Percentiles rank a stretch among this genome's conserved stretches.
Conservation (phyloP, 805 yeast species). For the Teunomyces gatunensis region DNA sequence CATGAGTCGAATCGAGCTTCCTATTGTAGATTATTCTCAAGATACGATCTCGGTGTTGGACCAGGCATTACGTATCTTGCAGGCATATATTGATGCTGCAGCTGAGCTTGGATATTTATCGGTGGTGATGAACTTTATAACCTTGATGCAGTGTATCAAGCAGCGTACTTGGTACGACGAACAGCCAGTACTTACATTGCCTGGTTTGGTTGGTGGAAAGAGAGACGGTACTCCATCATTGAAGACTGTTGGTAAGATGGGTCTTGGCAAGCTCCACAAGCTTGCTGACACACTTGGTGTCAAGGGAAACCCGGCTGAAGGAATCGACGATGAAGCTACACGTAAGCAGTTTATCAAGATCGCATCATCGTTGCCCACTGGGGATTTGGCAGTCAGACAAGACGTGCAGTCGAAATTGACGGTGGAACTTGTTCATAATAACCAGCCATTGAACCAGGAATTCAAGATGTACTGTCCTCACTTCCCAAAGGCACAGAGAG, state of each 20-base stretch:
- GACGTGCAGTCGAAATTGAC: constrained; percentile 28
- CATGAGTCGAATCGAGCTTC: constrained; percentile 70
- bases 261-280: constrained; percentile 27
- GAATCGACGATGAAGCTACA: constrained; percentile 7
- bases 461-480: constrained; percentile 72
- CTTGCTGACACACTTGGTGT: constrained; percentile 43
- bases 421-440: constrained; percentile 54
- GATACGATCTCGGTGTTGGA: constrained; percentile 92
- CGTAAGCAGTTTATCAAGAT: constrained; percentile 50
- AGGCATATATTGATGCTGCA: constrained; percentile 87
- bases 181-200: constrained; percentile 57
- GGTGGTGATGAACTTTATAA: constrained; percentile 60
- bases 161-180: constrained; percentile 87
- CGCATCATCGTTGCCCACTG: constrained; percentile 61
- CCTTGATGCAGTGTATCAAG: constrained; percentile 80
- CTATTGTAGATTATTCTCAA: constrained; percentile 92
- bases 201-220: constrained; percentile 36
- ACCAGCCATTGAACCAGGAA: constrained; percentile 49
- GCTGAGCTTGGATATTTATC: constrained; percentile 75
- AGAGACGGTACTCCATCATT: constrained; percentile 21
- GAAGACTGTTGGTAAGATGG: constrained; percentile 43
- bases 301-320: constrained; percentile 22
- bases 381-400: constrained; percentile 44
- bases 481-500: constrained; percentile 89
- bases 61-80: constrained; percentile 89